phyloP scores from a whole-genome alignment of 352 stramenopile genomes.

The Phytophthora litchii region DNA sequence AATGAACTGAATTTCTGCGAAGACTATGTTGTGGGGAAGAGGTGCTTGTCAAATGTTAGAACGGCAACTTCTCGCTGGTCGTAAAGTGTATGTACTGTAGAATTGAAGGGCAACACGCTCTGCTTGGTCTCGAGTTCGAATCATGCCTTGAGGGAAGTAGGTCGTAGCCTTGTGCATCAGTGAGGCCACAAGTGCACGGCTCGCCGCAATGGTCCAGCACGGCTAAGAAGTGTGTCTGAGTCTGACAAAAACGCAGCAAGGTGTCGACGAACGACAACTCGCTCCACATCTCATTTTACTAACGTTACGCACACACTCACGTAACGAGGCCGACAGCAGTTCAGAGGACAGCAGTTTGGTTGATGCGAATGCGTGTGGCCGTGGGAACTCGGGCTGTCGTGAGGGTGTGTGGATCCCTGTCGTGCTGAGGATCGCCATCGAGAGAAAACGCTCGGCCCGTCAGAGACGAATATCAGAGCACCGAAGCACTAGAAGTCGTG shows the following conservation, averaged over 20 bases:
- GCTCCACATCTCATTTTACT: slow-evolving; percentile 19
- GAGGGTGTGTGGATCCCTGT: slow-evolving; percentile 19
- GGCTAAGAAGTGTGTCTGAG: slow-evolving; percentile 5
- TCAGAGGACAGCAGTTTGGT: slow-evolving; percentile 2
- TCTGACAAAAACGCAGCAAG: slow-evolving; percentile 6
- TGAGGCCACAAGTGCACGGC: neutral
- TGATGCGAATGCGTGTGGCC: slow-evolving; percentile 8
- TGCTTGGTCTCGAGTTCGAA: neutral
- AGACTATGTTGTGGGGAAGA: neutral
- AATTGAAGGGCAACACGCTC: slow-evolving; percentile 11
- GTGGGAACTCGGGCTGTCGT: slow-evolving; percentile 19
- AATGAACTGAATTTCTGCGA: neutral
- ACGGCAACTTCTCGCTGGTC: slow-evolving; percentile 12
- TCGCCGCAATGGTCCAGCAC: neutral
- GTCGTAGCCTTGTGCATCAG: neutral
- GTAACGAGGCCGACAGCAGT: neutral
- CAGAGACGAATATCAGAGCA: neutral
- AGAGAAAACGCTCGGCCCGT: slow-evolving; percentile 16
- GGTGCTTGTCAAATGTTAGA: slow-evolving; percentile 1
- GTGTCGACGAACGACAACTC: slow-evolving; percentile 6
- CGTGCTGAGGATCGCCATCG: slow-evolving; percentile 19
- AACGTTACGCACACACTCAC: slow-evolving; percentile 20
- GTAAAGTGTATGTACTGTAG: slow-evolving; percentile 17
- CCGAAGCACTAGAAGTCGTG: neutral
- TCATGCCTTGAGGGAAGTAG: neutral